Evolutionary conservation across 1,284 basidiomycete genomes (phyloP).

Genomic region (Coniophora puteana): DNA sequence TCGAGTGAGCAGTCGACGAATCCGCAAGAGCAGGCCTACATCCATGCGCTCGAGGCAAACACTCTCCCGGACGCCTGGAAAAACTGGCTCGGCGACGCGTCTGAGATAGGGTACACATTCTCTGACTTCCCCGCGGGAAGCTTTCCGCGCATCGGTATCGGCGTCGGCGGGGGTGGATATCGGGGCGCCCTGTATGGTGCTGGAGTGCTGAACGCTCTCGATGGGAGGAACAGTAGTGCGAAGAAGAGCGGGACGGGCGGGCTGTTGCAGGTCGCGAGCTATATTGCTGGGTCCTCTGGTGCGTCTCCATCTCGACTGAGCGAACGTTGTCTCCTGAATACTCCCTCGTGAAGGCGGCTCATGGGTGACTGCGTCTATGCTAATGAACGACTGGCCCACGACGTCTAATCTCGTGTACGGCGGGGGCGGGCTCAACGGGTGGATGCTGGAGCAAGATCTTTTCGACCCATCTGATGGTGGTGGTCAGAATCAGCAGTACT

Average conservation of each 20-base stretch:
- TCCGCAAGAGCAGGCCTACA: slow-evolving; percentile 43
- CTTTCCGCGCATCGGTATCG: slow-evolving; percentile 53
- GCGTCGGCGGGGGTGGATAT: slow-evolving; percentile 56
- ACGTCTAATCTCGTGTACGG: slow-evolving; percentile 52
- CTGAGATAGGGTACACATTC: slow-evolving; percentile 48
- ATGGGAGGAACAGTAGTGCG: slow-evolving; percentile 54
- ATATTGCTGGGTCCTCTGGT: slow-evolving; percentile 62
- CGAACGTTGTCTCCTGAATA: neutral
- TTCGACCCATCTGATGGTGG: slow-evolving; percentile 48
- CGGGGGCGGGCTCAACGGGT: slow-evolving; percentile 42
- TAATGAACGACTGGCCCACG: slow-evolving; percentile 56
- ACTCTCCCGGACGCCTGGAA: slow-evolving; percentile 49
- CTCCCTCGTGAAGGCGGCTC: slow-evolving; percentile 47
- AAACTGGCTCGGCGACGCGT: slow-evolving; percentile 54
- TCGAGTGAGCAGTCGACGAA: slow-evolving; percentile 49
- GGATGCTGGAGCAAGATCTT: slow-evolving; percentile 56
- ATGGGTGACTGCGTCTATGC: slow-evolving; percentile 57
- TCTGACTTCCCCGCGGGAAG: slow-evolving; percentile 33
- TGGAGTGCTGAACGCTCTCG: slow-evolving; percentile 52
- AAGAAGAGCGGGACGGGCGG: slow-evolving; percentile 59
- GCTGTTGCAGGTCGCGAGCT: slow-evolving; percentile 59
- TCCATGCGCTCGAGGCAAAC: slow-evolving; percentile 36
- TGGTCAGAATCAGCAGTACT: slow-evolving; percentile 50
- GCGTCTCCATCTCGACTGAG: slow-evolving; percentile 9
- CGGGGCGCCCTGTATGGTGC: slow-evolving; percentile 61